Base-by-base conservation (phyloP, 805 yeast genomes). In the Ogataea neopini region DNA sequence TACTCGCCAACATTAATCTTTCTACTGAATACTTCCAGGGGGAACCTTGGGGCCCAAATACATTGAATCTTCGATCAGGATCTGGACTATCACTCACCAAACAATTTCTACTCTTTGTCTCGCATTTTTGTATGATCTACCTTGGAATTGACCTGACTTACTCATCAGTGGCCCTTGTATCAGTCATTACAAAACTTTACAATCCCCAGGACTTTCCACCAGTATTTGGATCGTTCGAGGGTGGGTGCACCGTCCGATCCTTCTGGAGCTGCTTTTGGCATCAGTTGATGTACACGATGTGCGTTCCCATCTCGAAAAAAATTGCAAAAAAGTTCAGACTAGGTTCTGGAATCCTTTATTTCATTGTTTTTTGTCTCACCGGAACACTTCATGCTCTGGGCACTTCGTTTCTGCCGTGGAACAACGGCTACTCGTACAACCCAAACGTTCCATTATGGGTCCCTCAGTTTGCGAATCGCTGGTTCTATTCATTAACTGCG, bases 241-340 rank as follows among this genome's bases (percentile, higher is more conserved):
- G 35, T 4, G 17, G 7, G 3, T 37, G 34, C 32, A 40, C 51
- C 8, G n/a, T 38, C 32, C 23, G 30, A 7, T 15, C 23, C 3
- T 32, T 40, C 18, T 48, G 51, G 51, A 44, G 36, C 2, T 30
- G 22, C 26, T 34, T 42, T 13, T 48, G 51, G 51, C 51, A 48
- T 25, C 51, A 48, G 19, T 29, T 40, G 13, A 14, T 40, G 33
- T 36, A 17, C 43, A 15, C 33, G 6, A 22, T 29, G 30, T n/a
- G 41, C 29, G 36, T 44, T 20, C 45, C 47, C 4, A 10, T 26
- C n/a, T 17, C 37, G 9, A 6, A 14, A n/a, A 14, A 13, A n/a
- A 1, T 28, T 4, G 30, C 40, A 15, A 30, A n/a, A 14, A 4
- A 29, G 6, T 10, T 35, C 28, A 22, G 19, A 11, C 4, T 22